Percentiles rank a stretch among this genome's conserved stretches.
Evolutionary conservation across 345 rosid genomes (phyloP).

Genomic region (Eucalyptus erythrocorys): DNA sequence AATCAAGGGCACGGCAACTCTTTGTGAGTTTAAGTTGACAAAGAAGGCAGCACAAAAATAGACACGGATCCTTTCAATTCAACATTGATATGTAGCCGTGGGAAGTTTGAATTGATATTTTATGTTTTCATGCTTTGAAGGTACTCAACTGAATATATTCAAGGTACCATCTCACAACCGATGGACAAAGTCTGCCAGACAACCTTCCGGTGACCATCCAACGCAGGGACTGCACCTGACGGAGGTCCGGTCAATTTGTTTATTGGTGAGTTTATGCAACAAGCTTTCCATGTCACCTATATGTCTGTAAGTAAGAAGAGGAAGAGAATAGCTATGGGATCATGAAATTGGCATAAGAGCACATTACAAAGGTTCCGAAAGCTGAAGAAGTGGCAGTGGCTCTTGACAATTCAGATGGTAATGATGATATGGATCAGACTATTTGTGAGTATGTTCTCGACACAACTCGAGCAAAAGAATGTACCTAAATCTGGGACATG

Average conservation of each 20-base stretch:
- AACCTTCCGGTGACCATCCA: neutral
- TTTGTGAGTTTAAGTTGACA: too few relatives aligned
- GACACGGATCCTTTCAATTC: neutral
- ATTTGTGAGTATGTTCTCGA: neutral
- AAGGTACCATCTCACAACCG: neutral
- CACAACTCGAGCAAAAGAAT: neutral
- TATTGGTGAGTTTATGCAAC: neutral
- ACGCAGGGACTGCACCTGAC: neutral
- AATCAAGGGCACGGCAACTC: too few relatives aligned
- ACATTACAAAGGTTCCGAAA: neutral
- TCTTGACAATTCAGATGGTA: too few relatives aligned
- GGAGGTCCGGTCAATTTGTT: neutral
- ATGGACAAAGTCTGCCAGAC: neutral
- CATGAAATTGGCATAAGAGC: accelerated
- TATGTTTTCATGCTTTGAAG: neutral
- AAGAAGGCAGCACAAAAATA: too few relatives aligned
- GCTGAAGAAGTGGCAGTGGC: neutral
- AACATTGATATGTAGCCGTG: neutral
- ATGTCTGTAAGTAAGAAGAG: too few relatives aligned
- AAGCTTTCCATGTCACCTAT: neutral
- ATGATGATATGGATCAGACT: neutral
- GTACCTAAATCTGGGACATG: neutral
- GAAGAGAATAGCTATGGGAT: neutral
- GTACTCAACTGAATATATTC: neutral
- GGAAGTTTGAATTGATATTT: too few relatives aligned